Percentiles rank a stretch among this genome's conserved stretches.
Conservation (phyloP, 768 basidiomycete genomes). For the Russula brevipes region DNA sequence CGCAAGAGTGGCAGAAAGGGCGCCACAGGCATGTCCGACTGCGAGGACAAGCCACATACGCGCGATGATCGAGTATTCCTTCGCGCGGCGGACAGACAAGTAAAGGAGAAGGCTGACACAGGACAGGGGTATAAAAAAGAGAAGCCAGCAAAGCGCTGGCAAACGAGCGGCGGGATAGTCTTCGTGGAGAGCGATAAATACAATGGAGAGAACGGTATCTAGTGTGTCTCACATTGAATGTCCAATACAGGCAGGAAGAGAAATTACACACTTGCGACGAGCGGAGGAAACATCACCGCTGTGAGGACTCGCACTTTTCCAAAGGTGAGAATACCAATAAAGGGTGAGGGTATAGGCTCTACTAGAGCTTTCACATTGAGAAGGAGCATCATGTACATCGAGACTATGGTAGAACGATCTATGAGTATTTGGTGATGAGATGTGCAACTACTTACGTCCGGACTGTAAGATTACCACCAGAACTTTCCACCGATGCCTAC, state of each 20-base stretch:
- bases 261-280: constrained; percentile 7
- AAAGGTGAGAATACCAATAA: neutral
- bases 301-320: constrained; percentile 8
- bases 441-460: constrained; percentile 11
- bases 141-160: constrained; percentile 21
- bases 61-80: constrained; percentile 15
- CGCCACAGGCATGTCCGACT: constrained; percentile 17
- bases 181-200: constrained; percentile 19
- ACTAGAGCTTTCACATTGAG: constrained; percentile 18
- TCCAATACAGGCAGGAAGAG: neutral
- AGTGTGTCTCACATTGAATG: neutral
- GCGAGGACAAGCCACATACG: constrained; percentile 19
- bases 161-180: constrained; percentile 15
- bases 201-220: constrained; percentile 18
- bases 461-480: constrained; percentile 8
- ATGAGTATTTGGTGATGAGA: neutral
- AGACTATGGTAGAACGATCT: constrained; percentile 3
- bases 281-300: constrained; percentile 13
- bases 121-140: constrained; percentile 21
- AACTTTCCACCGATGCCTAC: constrained; percentile 3
- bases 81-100: constrained; percentile 7
- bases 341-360: constrained; percentile 14
- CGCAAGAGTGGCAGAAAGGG: constrained; percentile 4
- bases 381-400: constrained; percentile 14
- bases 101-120: constrained; percentile 19